A percentile compares a stretch with the other conserved stretches of the same genome.
Conservation (phyloP, 768 basidiomycete genomes). For the Podaxis sp. region DNA sequence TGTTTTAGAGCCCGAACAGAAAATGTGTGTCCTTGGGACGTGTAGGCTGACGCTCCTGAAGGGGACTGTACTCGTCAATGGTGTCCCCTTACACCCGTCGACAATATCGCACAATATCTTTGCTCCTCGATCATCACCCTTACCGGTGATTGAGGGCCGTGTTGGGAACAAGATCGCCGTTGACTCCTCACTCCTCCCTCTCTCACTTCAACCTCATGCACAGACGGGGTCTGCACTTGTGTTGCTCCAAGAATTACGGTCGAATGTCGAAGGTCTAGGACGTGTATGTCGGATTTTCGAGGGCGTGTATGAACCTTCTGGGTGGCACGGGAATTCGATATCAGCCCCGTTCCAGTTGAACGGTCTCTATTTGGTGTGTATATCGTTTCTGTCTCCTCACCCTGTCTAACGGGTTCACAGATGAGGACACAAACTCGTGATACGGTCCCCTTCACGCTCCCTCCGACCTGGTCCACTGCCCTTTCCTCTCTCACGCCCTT, state of each 20-base stretch:
- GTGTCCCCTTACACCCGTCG: constrained; percentile 48
- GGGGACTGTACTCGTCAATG: constrained; percentile 60
- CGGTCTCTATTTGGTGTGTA: constrained; percentile 46
- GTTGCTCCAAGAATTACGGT: constrained; percentile 54
- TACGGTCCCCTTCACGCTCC: constrained; percentile 35
- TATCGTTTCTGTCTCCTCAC: neutral
- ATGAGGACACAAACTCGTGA: constrained; percentile 37
- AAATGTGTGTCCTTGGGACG: constrained; percentile 67
- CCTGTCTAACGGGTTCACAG: constrained; percentile 22
- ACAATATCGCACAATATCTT: constrained; percentile 52
- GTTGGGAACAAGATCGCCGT: constrained; percentile 3
- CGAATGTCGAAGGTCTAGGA: constrained; percentile 68
- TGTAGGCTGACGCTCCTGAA: constrained; percentile 62
- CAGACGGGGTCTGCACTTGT: constrained; percentile 37
- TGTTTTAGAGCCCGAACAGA: constrained; percentile 46
- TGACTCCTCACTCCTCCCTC: constrained; percentile 7
- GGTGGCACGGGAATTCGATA: constrained; percentile 35
- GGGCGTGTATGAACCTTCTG: constrained; percentile 57
- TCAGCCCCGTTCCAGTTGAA: constrained; percentile 43
- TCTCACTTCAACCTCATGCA: constrained; percentile 16
- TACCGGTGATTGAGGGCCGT: constrained; percentile 48
- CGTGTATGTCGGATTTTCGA: constrained; percentile 62
- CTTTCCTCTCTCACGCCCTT: constrained; percentile 13
- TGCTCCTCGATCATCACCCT: constrained; percentile 77
- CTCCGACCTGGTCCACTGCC: constrained; percentile 38